These are phyloP conservation scores for Stephania japonica DNA, from an alignment of 164 flowering plant species.

Conservation along the genomic window DNA sequence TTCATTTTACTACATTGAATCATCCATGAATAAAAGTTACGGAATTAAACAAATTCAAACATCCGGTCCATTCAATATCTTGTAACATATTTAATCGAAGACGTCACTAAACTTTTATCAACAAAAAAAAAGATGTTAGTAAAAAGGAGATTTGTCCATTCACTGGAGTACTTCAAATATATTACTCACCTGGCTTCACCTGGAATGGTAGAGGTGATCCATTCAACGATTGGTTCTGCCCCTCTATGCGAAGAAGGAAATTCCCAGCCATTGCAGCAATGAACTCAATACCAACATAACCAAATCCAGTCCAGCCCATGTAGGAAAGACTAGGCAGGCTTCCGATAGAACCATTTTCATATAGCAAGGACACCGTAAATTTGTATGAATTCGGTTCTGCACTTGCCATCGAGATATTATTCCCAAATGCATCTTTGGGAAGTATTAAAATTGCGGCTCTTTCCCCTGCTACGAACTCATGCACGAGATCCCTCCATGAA, in stretches of 20 bases:
- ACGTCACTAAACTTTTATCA: too few species aligned
- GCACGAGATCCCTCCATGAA: constrained; percentile 54
- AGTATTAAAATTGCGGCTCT: constrained; percentile 48
- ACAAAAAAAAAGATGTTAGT: too few species aligned
- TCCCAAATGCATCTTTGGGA: constrained; percentile 93
- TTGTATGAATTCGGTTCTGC: constrained; percentile 26
- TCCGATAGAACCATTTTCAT: constrained; percentile 47
- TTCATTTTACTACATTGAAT: constrained; percentile 2
- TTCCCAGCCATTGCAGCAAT: constrained; percentile 46
- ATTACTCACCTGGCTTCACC: constrained; percentile 71
- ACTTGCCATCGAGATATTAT: constrained; percentile 45
- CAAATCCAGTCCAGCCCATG: constrained; percentile 56
- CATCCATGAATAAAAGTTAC: background rate
- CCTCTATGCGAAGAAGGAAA: constrained; percentile 41
- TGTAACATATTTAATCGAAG: background rate
- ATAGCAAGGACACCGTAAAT: constrained; percentile 33
- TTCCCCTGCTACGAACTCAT: constrained; percentile 69
- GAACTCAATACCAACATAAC: constrained; percentile 55
- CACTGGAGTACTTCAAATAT: too few species aligned
- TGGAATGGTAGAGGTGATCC: constrained; percentile 69
- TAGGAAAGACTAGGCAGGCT: constrained; percentile 32
- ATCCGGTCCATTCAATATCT: background rate
- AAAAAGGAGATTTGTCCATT: too few species aligned
- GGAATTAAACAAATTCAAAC: background rate
- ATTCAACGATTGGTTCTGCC: constrained; percentile 48